Percentiles rank a stretch among this genome's conserved stretches.
Evolutionary conservation across 2,329 filamentous ascomycete genomes (phyloP).

Genomic region (Claviceps citrina): DNA sequence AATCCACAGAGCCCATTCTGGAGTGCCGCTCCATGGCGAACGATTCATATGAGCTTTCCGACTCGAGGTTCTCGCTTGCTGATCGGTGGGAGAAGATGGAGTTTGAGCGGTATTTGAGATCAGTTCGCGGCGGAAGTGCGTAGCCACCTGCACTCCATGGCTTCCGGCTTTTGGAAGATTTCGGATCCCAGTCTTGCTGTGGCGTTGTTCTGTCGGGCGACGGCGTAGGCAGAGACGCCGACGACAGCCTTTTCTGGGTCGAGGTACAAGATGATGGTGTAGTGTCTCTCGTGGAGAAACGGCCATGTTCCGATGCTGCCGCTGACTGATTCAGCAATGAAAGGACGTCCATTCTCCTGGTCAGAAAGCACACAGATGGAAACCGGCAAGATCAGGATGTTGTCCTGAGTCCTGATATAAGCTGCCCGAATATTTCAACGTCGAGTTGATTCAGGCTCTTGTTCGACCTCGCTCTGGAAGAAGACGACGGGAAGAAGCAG

Average conservation of each 20-base stretch:
- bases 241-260: slow-evolving; percentile 2
- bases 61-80: slow-evolving; percentile 11
- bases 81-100: slow-evolving; percentile 11
- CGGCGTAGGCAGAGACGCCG: slow-evolving; percentile 17
- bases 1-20: slow-evolving; percentile 19
- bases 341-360: slow-evolving; percentile 24
- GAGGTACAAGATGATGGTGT: slow-evolving; percentile 4
- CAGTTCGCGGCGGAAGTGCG: slow-evolving; percentile 27
- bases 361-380: background rate
- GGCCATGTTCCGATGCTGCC: slow-evolving; percentile 6
- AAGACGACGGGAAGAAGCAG: background rate
- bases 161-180: slow-evolving; percentile 19
- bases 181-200: slow-evolving; percentile 10
- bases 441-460: background rate
- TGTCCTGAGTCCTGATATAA: background rate
- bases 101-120: slow-evolving; percentile 19
- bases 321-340: slow-evolving; percentile 24
- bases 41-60: slow-evolving; percentile 10
- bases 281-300: slow-evolving; percentile 6
- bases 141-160: slow-evolving; percentile 38
- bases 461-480: background rate
- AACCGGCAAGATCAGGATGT: background rate
- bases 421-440: background rate
- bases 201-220: slow-evolving; percentile 17
- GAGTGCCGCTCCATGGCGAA: slow-evolving; percentile 12